Evolutionary conservation across 2,329 filamentous ascomycete genomes (phyloP).

Genomic region (Cadophora luteo-olivacea): DNA sequence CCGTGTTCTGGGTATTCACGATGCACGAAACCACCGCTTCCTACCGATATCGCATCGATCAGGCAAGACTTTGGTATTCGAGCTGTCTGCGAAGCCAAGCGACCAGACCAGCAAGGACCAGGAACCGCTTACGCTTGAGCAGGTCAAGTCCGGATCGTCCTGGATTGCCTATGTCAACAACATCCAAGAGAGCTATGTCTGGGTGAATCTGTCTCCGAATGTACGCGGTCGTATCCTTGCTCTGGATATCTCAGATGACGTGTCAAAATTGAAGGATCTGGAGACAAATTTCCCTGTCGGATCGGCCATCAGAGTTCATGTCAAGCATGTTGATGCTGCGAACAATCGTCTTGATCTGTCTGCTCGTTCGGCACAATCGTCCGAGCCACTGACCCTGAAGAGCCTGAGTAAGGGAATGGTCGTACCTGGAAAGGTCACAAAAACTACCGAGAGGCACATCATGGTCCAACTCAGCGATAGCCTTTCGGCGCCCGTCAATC

Average conservation of each 20-base stretch:
- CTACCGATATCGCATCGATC: conserved; percentile 88
- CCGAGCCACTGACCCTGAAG: conserved; percentile 68
- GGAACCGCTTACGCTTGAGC: conserved; percentile 72
- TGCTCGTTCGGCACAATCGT: conserved; percentile 67
- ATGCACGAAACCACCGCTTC: conserved; percentile 89
- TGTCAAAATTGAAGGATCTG: conserved; percentile 78
- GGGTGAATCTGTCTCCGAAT: conserved; percentile 89
- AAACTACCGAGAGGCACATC: conserved; percentile 82
- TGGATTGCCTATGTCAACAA: conserved; percentile 93
- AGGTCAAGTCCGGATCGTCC: conserved; percentile 73
- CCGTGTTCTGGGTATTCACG: conserved; percentile 84
- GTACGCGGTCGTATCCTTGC: conserved; percentile 83
- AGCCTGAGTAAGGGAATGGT: conserved; percentile 81
- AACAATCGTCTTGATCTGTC: conserved; percentile 84
- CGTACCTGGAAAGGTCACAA: conserved; percentile 82
- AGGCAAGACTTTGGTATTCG: conserved; percentile 79
- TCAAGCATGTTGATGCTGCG: conserved; percentile 74
- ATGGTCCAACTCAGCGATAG: conserved; percentile 84
- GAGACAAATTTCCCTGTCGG: conserved; percentile 85
- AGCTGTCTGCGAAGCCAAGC: conserved; percentile 82
- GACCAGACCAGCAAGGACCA: conserved; percentile 58
- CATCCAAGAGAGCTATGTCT: conserved; percentile 77
- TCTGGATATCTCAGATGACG: conserved; percentile 86
- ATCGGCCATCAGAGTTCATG: conserved; percentile 83
- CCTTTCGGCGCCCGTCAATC: conserved; percentile 79